phyloP scores from a whole-genome alignment of 148 eudicot genomes.

The Cornus suecica region DNA sequence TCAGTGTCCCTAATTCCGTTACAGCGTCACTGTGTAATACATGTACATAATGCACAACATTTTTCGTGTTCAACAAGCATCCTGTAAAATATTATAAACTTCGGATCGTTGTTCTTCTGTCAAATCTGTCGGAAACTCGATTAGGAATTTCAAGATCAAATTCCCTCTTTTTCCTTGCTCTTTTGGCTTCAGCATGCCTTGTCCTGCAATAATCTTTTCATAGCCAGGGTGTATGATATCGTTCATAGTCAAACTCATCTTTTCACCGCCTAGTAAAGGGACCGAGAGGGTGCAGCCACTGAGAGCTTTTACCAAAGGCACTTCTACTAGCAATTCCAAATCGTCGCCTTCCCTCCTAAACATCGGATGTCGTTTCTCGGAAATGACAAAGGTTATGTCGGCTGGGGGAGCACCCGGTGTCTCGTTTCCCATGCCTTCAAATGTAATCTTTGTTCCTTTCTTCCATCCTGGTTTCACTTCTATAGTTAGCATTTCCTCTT shows the following conservation, averaged over 20 bases:
- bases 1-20: too few relatives aligned
- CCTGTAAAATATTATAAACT: conserved; percentile 31
- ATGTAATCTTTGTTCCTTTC: conserved; percentile 56
- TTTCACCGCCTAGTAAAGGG: conserved; percentile 40
- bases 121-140: conserved; percentile 41
- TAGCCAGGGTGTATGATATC: conserved; percentile 53
- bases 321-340: conserved; percentile 39
- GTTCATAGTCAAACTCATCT: conserved; percentile 29
- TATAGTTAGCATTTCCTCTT: conserved; percentile 45
- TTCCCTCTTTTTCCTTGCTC: conserved; percentile 43
- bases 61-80: conserved; percentile 14
- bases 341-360: conserved; percentile 47
- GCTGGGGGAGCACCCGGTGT: conserved; percentile 27
- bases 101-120: conserved; percentile 37
- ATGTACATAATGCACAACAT: background rate
- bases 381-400: conserved; percentile 40
- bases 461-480: conserved; percentile 69
- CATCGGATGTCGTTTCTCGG: conserved; percentile 44
- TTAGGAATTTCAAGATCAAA: conserved; percentile 41
- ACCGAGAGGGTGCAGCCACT: conserved; percentile 44
- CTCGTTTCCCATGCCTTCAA: conserved; percentile 38
- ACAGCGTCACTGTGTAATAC: too few relatives aligned
- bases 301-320: conserved; percentile 50
- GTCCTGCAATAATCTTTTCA: conserved; percentile 41
- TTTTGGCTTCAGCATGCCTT: conserved; percentile 60